A percentile compares a stretch with the other conserved stretches of the same genome.
Evolutionary conservation across 2,329 filamentous ascomycete genomes (phyloP).

Genomic region (Fusarium siculi): DNA sequence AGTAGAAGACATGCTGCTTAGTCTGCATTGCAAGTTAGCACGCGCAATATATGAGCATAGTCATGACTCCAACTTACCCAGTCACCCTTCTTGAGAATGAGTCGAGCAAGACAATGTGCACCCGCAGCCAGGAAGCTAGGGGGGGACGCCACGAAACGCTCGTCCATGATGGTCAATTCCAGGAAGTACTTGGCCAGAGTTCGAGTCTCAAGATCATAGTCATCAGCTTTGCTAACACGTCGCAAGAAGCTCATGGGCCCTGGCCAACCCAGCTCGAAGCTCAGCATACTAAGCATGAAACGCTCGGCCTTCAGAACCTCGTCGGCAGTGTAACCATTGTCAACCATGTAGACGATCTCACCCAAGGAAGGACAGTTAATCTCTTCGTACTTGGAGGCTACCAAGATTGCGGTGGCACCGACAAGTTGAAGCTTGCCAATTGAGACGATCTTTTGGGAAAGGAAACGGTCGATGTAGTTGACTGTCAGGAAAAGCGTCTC

Average conservation of each 20-base stretch:
- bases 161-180: conserved; percentile 96
- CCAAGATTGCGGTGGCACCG: conserved; percentile 92
- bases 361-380: conserved; percentile 96
- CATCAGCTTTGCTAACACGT: conserved; percentile 97
- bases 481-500: conserved; percentile 95
- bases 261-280: conserved; percentile 97
- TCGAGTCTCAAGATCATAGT: conserved; percentile 94
- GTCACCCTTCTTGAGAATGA: conserved; percentile 89
- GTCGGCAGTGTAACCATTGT: conserved; percentile 86
- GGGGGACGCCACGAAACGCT: conserved; percentile 91
- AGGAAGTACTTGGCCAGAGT: conserved; percentile 98
- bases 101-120: conserved; percentile 88
- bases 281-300: conserved; percentile 97
- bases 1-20: conserved; percentile 88
- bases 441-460: conserved; percentile 94
- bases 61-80: conserved; percentile 74
- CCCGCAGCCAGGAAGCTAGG: conserved; percentile 92
- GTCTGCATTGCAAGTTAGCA: conserved; percentile 66
- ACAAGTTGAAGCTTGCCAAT: conserved; percentile 95
- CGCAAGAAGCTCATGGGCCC: conserved; percentile 98
- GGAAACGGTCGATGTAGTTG: conserved; percentile 97
- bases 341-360: conserved; percentile 99
- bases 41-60: background rate
- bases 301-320: conserved; percentile 97
- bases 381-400: conserved; percentile 98